Base-by-base conservation (phyloP, 2,329 filamentous ascomycete species). In the Coniella vitis region DNA sequence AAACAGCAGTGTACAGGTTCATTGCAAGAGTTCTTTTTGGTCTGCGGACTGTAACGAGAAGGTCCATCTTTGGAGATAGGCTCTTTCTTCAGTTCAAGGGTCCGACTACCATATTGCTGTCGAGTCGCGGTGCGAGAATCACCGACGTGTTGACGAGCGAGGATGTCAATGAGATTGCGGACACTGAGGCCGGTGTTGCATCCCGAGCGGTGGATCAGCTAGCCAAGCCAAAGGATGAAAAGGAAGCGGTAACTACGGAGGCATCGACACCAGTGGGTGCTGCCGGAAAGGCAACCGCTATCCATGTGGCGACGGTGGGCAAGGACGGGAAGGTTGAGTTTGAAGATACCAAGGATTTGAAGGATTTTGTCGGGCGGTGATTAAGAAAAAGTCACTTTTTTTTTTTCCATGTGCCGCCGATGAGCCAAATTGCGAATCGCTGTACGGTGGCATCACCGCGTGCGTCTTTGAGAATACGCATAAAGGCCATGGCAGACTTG, bases 21-120 rank as follows among this genome's bases (percentile, higher is more conserved):
- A 56, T 89, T 1, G 76, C 83, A 37, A 75, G 75, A n/a, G 61
- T 81, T 25, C 65, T 86, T 7, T 87, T 86, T 65, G 78, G 71
- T 34, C 56, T 94, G 17, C 81, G 89, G 52, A 95, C 90, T 0
- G 83, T 84, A 69, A 74, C 84, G 37, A 78, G 90, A 52, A 79
- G 87, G 60, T 87, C 87, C 1, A 86, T 98, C 49, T 97, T 90
- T 88, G 93, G 93, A 19, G 93, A 98, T 63, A 73, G 91, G 68
- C 73, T 97, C 21, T 97, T 97, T 67, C 72, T 98, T 29, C 86
- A 87, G 61, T 96, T 98, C 63, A 79, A 84, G 49, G 93, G 93
- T 0, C 93, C 93, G 2, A 80, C 79, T 5, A 96, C 87, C 2
- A 79, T 98, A 42, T 75, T 97, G 38, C 73, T 98, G 60, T 94